These are phyloP conservation scores for Trichoderma pleuroti DNA, from an alignment of 2,329 filamentous ascomycete species.

Conservation along the genomic window DNA sequence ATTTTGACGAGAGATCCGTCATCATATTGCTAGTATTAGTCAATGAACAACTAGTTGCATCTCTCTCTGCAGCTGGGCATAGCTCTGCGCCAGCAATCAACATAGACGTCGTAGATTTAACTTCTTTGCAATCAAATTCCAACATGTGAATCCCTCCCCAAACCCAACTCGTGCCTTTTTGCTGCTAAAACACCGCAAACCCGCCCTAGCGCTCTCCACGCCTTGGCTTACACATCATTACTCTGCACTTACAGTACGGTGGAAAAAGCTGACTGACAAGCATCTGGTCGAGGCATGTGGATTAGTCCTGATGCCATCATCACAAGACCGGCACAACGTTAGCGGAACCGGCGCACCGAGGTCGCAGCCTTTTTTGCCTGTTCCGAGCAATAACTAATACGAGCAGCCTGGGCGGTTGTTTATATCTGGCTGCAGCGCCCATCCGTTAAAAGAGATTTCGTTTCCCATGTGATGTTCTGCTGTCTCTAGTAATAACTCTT, in stretches of 20 bases:
- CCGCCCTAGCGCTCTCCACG: background rate
- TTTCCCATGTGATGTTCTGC: background rate
- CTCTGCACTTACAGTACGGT: background rate
- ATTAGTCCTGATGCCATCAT: slow-evolving; percentile 11
- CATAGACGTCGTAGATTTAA: background rate
- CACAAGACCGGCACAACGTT: background rate
- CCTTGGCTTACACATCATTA: slow-evolving; percentile 16
- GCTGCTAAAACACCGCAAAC: background rate
- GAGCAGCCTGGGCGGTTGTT: background rate
- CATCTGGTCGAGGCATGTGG: background rate
- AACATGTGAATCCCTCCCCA: background rate
- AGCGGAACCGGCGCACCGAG: background rate
- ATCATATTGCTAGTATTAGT: background rate
- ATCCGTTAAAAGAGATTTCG: background rate
- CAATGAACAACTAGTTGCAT: background rate
- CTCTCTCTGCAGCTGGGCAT: background rate
- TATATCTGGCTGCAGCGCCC: background rate
- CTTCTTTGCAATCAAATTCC: background rate
- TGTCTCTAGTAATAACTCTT: background rate
- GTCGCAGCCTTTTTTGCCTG: background rate
- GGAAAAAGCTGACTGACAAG: background rate
- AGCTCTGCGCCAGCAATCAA: background rate
- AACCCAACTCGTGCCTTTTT: no score
- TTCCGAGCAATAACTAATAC: background rate
- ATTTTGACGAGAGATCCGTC: background rate